Conservation (phyloP, 2,329 filamentous ascomycete genomes). For the Venturia aucupariae region DNA sequence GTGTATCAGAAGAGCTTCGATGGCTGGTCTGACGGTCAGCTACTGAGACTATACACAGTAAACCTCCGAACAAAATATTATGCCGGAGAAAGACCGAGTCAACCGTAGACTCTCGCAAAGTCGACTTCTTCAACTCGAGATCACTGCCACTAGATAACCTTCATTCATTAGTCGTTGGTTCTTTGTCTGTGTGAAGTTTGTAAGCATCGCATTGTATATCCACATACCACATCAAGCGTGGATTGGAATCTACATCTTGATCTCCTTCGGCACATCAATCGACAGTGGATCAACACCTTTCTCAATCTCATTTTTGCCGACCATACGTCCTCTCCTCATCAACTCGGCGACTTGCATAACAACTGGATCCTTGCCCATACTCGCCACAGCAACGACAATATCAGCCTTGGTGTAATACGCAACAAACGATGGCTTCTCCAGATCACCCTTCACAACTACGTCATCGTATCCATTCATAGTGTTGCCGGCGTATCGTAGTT, state of each 20-base stretch:
- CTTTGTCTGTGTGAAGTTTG: not conserved
- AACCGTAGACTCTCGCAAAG: too few relatives aligned
- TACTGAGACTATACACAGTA: too few relatives aligned
- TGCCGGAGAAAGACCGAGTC: too few relatives aligned
- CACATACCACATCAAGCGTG: not conserved
- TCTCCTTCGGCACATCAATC: slow-evolving; percentile 11
- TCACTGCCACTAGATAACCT: too few relatives aligned
- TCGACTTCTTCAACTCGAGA: too few relatives aligned
- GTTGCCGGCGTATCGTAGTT: slow-evolving; percentile 90
- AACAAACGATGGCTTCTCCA: slow-evolving; percentile 66
- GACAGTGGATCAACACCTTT: slow-evolving; percentile 43
- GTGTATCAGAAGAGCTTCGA: too few relatives aligned
- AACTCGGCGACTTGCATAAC: slow-evolving; percentile 77
- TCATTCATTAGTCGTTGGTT: too few relatives aligned
- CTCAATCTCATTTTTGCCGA: slow-evolving; percentile 65
- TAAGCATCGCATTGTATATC: not conserved
- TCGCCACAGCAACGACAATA: slow-evolving; percentile 79
- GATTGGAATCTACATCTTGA: not conserved
- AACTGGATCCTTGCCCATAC: slow-evolving; percentile 81
- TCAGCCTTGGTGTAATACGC: slow-evolving; percentile 86
- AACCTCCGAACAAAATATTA: too few relatives aligned
- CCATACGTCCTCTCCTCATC: slow-evolving; percentile 77
- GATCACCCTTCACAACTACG: slow-evolving; percentile 67
- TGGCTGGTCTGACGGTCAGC: too few relatives aligned
- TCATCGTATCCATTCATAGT: slow-evolving; percentile 68